Base-by-base conservation (phyloP, 2,329 filamentous ascomycete genomes). In the Alternaria atra region DNA sequence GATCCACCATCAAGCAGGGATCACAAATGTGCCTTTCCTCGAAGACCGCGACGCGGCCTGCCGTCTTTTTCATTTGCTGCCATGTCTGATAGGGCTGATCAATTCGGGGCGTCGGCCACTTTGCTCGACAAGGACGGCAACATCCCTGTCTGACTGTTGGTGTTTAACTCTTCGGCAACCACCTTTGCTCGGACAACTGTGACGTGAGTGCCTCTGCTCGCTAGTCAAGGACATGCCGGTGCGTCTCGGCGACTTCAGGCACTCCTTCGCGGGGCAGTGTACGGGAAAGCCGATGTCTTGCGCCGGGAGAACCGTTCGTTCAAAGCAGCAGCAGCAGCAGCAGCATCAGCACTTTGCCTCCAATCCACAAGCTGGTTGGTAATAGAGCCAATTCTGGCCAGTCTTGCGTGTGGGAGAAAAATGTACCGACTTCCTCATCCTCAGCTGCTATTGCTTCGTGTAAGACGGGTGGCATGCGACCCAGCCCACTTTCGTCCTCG, bases 61-160 rank as follows among this genome's bases (percentile, higher is more conserved):
- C 44, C 48, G 53, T 32, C 54, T 35, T 20, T 42, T 56, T 52
- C 58, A 54, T 66, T 63, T 65, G 66, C 67, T 66, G 65, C 64
- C 65, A 63, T 71, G 62, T 60, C 65, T 67, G 65, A 71, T 75
- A 76, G 73, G 73, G 71, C 74, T 76, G 73, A 67, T 70, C 37
- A 17, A 69, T 66, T 66, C 71, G 67, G 64, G 59, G 70, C 72
- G 69, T 70, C 72, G 64, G 69, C 58, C 69, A 58, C 61, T 67
- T 68, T 63, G 57, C 68, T 66, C 40, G 43, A 57, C 37, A 29
- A 40, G 37, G 35, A 60, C 53, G 46, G 46, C 53, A 52, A n/a
- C 58, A 60, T 35, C 58, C 58, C 53, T 60, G 58, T 42, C 47
- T 58, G 63, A 61, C 55, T 68, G 71, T 73, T 74, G 66, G 70